Conservation (phyloP, 2,329 filamentous ascomycete genomes). For the Arthroderma uncinatum region DNA sequence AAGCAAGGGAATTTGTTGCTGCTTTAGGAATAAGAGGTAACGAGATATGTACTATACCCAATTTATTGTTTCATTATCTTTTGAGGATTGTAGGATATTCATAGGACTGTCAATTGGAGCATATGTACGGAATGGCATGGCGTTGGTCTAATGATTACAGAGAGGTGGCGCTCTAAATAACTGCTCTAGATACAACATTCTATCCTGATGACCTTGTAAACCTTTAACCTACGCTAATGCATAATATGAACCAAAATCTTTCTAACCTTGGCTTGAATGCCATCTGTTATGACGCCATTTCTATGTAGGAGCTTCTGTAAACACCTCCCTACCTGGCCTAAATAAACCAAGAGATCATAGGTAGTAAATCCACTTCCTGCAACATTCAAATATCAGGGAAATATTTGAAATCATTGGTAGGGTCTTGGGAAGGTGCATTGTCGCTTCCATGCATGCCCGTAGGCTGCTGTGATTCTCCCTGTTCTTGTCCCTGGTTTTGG, state of each 20-base stretch:
- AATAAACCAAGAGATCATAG: neutral
- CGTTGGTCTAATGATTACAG: neutral
- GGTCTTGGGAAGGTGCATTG: neutral
- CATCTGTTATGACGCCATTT: neutral
- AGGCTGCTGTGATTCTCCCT: neutral
- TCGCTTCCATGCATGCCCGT: neutral
- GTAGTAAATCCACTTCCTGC: neutral
- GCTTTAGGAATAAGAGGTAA: constrained; percentile 24
- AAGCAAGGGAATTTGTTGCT: constrained; percentile 70
- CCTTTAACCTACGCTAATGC: neutral
- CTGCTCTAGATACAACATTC: neutral
- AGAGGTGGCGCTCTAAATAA: neutral
- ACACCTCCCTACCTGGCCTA: neutral
- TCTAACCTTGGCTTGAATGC: neutral
- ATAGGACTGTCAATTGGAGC: neutral
- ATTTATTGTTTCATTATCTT: neutral
- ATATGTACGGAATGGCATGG: neutral
- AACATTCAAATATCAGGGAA: neutral
- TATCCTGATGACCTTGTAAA: neutral
- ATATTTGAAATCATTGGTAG: neutral
- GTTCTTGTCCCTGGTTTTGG: neutral
- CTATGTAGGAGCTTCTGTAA: neutral
- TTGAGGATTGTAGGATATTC: neutral
- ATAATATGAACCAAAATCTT: neutral
- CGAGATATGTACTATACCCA: neutral